Base-by-base conservation (phyloP, 2,329 filamentous ascomycete species). In the Aschersonia sp. region DNA sequence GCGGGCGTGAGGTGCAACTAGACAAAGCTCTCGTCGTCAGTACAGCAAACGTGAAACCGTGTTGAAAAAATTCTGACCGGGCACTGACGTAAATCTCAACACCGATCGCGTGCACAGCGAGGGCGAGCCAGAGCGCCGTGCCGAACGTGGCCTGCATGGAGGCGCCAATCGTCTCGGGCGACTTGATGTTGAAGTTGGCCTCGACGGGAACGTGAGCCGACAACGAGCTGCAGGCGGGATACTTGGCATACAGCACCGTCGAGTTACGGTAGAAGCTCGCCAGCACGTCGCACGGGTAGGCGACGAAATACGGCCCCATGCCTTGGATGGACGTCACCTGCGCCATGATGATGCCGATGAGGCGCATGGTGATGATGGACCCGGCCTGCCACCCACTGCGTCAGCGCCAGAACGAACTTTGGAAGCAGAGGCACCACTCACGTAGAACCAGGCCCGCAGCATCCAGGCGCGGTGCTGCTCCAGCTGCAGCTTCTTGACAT, bases 391-490 rank as follows among this genome's bases (percentile, higher is more conserved):
- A 37, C 35, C 9, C 40, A 11, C 10, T 12, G 9, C 7, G 9
- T 42, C 40, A 42, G 40, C 40, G 40, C 14, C 40, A 14, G 9
- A n/a, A 11, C 40, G 8, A 37, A 37, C 10, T 2, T 11, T 42
- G 14, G 40, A 12, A n/a, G 39, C 22, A n/a, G 11, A 6, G 22
- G 40, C 29, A 14, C 12, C 0, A 59, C 63, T 51, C 51, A 69
- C 63, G 50, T 71, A 71, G 46, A 70, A 62, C 69, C 70, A 72
- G 4, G 71, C 65, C 10, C 76, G 58, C n/a, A 81, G 56, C 76
- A 80, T 81, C 76, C 76, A 81, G 3, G 73, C 72, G 1, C 77
- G 67, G 50, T 81, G 77, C 55, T 79, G 70, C 33, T 79, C 74
- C 44, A 83, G 75, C 55, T 80, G 76, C 5, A 80, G 57, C 2